Percentiles rank a stretch among this genome's conserved stretches.
phyloP scores from a whole-genome alignment of 2,329 filamentous ascomycete genomes.

The Cladobotryum protrusum region DNA sequence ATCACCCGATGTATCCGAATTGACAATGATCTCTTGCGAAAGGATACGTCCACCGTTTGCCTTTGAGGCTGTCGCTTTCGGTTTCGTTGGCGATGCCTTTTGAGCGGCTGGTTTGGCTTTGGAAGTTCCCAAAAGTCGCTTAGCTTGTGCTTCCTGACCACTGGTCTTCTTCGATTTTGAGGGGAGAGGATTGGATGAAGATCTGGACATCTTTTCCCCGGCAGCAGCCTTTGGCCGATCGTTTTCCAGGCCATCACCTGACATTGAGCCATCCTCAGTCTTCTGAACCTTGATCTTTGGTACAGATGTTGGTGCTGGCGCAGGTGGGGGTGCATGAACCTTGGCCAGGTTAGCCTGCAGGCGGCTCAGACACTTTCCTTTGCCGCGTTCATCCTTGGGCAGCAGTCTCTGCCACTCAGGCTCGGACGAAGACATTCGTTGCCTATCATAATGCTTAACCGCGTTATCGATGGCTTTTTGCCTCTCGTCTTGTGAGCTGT shows the following conservation, averaged over 20 bases:
- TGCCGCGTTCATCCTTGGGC: slow-evolving; percentile 49
- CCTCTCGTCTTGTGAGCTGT: slow-evolving; percentile 46
- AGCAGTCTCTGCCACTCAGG: slow-evolving; percentile 57
- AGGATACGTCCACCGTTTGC: slow-evolving; percentile 40
- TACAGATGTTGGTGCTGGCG: slow-evolving; percentile 32
- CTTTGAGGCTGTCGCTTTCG: slow-evolving; percentile 25
- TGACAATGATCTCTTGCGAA: slow-evolving; percentile 51
- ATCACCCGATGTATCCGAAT: slow-evolving; percentile 51
- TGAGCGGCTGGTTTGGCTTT: slow-evolving; percentile 27
- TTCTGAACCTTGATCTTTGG: slow-evolving; percentile 47
- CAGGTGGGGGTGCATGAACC: slow-evolving; percentile 19
- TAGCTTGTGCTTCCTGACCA: slow-evolving; percentile 49
- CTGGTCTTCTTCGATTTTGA: slow-evolving; percentile 50
- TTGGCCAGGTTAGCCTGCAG: slow-evolving; percentile 54
- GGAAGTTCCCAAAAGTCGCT: slow-evolving; percentile 40
- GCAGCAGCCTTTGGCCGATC: slow-evolving; percentile 27
- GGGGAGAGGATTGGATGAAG: slow-evolving; percentile 44
- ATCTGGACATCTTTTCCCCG: slow-evolving; percentile 40
- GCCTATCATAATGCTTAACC: slow-evolving; percentile 52
- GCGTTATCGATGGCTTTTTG: slow-evolving; percentile 57
- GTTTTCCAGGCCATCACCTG: slow-evolving; percentile 32
- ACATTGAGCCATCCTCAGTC: slow-evolving; percentile 39
- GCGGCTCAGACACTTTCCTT: slow-evolving; percentile 55
- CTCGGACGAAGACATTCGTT: slow-evolving; percentile 49
- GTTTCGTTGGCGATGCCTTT: slow-evolving; percentile 38